These are phyloP conservation scores for Persicaria maculosa DNA, from an alignment of 148 eudicot genomes.

Conservation along the genomic window DNA sequence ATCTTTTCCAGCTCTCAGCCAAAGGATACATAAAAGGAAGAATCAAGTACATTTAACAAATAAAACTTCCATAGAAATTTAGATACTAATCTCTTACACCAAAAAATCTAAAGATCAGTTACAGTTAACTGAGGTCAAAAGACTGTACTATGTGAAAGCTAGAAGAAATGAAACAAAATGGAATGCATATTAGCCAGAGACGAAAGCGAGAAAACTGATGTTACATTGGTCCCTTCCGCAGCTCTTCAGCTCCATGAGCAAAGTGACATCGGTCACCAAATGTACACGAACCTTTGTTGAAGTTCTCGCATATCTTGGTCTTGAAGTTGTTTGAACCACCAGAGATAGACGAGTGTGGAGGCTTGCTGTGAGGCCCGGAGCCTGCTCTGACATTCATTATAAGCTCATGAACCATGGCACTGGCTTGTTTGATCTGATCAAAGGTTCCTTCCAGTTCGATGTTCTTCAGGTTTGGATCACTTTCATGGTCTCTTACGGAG, in stretches of 20 bases:
- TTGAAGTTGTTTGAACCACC: conserved; percentile 34
- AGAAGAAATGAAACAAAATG: background rate
- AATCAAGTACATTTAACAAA: background rate
- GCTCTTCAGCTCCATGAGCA: conserved; percentile 69
- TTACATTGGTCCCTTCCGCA: conserved; percentile 39
- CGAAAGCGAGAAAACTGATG: background rate
- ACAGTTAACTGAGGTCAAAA: background rate
- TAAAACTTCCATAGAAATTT: too few species aligned
- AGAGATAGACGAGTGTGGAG: conserved; percentile 6
- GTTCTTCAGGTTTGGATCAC: conserved; percentile 53
- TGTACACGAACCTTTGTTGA: conserved; percentile 60
- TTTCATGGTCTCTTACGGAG: conserved; percentile 64
- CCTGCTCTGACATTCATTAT: conserved; percentile 38
- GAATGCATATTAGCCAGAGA: background rate
- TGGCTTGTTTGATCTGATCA: conserved; percentile 77
- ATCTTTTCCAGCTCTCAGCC: background rate
- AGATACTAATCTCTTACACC: background rate
- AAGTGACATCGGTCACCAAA: conserved; percentile 77
- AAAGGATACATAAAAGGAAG: background rate
- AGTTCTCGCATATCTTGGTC: conserved; percentile 73
- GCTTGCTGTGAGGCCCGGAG: conserved; percentile 14
- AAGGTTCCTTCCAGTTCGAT: conserved; percentile 77
- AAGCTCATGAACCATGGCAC: conserved; percentile 67
- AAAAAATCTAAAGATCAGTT: background rate
- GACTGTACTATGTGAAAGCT: background rate